phyloP scores from a whole-genome alignment of 225 moss, liverwort and hornwort species.

The Neckera pumila region DNA sequence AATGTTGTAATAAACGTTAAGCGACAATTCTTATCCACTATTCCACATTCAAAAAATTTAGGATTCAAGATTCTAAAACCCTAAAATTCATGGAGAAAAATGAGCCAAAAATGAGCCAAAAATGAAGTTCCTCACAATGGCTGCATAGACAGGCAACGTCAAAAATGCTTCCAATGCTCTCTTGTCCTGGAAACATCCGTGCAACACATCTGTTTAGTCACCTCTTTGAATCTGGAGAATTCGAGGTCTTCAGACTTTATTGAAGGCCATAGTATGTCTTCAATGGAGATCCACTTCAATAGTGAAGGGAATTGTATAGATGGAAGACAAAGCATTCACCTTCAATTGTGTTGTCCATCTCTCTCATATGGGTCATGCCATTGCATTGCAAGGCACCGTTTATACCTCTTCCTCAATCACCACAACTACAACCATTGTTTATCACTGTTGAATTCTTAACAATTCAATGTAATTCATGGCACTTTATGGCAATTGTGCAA shows the following conservation, averaged over 20 bases:
- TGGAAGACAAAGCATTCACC: neutral
- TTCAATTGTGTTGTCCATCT: neutral
- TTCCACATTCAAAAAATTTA: too few relatives aligned
- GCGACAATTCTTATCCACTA: neutral
- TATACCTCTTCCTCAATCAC: neutral
- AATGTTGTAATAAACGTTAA: too few relatives aligned
- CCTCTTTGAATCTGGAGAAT: constrained; percentile 38
- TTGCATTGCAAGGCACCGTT: neutral
- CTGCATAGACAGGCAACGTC: constrained; percentile 18
- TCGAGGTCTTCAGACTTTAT: neutral
- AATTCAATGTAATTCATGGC: neutral
- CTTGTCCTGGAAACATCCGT: constrained; percentile 42
- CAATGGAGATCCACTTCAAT: neutral
- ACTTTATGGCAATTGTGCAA: neutral
- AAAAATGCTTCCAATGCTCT: constrained; percentile 20
- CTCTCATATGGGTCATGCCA: neutral
- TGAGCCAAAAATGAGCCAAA: too few relatives aligned
- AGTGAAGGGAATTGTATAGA: neutral
- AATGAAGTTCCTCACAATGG: constrained; percentile 20
- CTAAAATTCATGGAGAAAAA: neutral
- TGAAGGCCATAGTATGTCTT: neutral
- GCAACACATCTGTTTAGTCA: constrained; percentile 55
- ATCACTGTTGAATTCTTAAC: neutral
- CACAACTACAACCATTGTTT: neutral
- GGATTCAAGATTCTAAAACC: neutral